phyloP scores from a whole-genome alignment of 495 filamentous ascomycete species.

The Cladorrhinum samala region DNA sequence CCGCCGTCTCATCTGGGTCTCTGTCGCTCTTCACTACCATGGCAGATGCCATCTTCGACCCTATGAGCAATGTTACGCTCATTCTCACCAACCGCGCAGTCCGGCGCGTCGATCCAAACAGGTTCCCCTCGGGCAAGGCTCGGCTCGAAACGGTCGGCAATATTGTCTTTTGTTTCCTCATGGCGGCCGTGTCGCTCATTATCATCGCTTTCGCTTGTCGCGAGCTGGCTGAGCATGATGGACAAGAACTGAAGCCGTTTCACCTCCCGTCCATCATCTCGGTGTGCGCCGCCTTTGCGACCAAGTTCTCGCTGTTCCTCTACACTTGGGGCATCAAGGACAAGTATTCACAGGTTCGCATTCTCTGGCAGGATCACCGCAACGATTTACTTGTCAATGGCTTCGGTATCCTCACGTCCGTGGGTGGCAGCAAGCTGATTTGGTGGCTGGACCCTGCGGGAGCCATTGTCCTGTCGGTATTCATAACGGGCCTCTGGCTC shows the following conservation, averaged over 20 bases:
- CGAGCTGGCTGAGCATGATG: conserved; percentile 51
- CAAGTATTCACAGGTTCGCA: conserved; percentile 80
- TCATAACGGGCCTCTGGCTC: conserved; percentile 76
- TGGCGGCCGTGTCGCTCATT: conserved; percentile 85
- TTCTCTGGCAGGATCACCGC: conserved; percentile 88
- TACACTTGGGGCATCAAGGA: conserved; percentile 91
- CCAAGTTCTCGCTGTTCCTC: conserved; percentile 76
- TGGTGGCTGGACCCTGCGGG: conserved; percentile 98
- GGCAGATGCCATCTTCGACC: conserved; percentile 96
- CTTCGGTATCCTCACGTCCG: conserved; percentile 82
- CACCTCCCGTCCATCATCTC: conserved; percentile 82
- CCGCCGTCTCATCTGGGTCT: conserved; percentile 75
- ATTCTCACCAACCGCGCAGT: conserved; percentile 86
- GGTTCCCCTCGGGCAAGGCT: conserved; percentile 90
- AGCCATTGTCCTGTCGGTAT: conserved; percentile 71
- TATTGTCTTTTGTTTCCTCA: conserved; percentile 95
- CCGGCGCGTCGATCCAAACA: conserved; percentile 76
- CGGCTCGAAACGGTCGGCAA: conserved; percentile 95
- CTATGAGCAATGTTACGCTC: conserved; percentile 81
- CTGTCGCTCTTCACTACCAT: conserved; percentile 96
- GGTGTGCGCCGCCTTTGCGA: conserved; percentile 75
- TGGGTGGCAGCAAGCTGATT: conserved; percentile 75
- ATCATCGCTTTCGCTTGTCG: conserved; percentile 79
- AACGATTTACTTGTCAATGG: conserved; percentile 88
- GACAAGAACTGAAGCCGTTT: conserved; percentile 52